Base-by-base conservation (phyloP, 805 yeast genomes). In the Brettanomyces anomalus region DNA sequence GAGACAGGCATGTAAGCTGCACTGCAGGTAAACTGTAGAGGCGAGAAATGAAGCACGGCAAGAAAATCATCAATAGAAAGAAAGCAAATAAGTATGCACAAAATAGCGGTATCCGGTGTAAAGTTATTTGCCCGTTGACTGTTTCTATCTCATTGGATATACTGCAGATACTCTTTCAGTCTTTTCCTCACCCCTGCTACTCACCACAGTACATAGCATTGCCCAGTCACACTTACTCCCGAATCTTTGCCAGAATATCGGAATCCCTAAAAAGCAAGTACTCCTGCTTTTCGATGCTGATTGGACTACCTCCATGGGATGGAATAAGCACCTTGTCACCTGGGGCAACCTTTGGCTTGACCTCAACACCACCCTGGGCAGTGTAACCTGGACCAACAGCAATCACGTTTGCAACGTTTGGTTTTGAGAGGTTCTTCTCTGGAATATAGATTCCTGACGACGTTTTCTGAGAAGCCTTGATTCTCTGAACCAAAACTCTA, bases 281-380 rank as follows among this genome's bases (percentile, higher is more conserved):
- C 40, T 62, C 67, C 38, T 89, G 95, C 47, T 84, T 88, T 17
- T 52, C 54, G 55, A 93, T 77, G 70, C 85, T 88, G 66, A 93
- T 76, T 49, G 86, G 68, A 52, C 88, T 79, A 45, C 98, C 98
- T 48, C 98, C 98, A 54, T 84, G 90, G 46, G 83, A 78, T 51
- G 97, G 97, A 60, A 93, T 86, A 71, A 93, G 72, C 39, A 93
- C 97, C 57, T 81, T 79, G 71, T 93, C 98, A 56, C 98, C 98
- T 38, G 85, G 79, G 60, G 77, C 70, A 46, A 93, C 96, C 52
- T 81, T 72, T 47, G 89, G 80, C 42, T 79, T 72, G 44, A 86
- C 72, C 50, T 79, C 64, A 58, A 80, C 71, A 51, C 97, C 97
- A 45, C 79, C 76, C 46, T 75, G 68, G 68, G 84, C 83, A 46